phyloP scores from a whole-genome alignment of 495 filamentous ascomycete genomes.

The Talaromyces stipitatus region DNA sequence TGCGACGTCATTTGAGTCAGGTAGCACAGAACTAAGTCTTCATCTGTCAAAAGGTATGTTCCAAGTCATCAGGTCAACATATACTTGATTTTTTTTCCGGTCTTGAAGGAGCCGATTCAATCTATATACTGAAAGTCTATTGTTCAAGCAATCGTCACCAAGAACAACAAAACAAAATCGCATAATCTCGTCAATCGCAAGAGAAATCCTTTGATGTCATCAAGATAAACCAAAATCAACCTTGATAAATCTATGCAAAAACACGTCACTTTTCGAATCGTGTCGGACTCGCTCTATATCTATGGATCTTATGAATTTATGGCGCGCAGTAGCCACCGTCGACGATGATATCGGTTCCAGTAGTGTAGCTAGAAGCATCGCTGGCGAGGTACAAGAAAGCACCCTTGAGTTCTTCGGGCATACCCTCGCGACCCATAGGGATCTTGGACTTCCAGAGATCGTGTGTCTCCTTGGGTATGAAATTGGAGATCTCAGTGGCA shows the following conservation, averaged over 20 bases:
- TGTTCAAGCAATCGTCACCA: background rate
- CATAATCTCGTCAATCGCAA: background rate
- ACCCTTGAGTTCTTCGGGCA: conserved; percentile 27
- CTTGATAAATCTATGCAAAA: background rate
- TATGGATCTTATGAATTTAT: conserved; percentile 4
- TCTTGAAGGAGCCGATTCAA: background rate
- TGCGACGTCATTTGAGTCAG: background rate
- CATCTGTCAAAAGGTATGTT: background rate
- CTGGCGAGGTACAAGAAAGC: conserved; percentile 28
- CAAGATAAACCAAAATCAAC: background rate
- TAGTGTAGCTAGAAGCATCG: conserved; percentile 32
- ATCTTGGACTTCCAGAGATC: conserved; percentile 25
- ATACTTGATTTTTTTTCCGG: background rate
- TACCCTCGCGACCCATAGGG: conserved; percentile 19
- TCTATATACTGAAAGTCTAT: conserved; percentile 2
- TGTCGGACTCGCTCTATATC: background rate
- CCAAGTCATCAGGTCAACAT: background rate
- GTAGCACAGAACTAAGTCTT: background rate
- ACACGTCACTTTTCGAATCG: background rate
- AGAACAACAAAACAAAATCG: background rate
- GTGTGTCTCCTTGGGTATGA: conserved; percentile 15
- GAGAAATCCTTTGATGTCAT: background rate
- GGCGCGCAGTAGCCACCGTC: conserved; percentile 28
- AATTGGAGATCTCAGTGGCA: conserved; percentile 16
- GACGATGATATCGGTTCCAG: conserved; percentile 25